Conservation (phyloP, 2,329 filamentous ascomycete species). For the Phaeosphaeria sp. region DNA sequence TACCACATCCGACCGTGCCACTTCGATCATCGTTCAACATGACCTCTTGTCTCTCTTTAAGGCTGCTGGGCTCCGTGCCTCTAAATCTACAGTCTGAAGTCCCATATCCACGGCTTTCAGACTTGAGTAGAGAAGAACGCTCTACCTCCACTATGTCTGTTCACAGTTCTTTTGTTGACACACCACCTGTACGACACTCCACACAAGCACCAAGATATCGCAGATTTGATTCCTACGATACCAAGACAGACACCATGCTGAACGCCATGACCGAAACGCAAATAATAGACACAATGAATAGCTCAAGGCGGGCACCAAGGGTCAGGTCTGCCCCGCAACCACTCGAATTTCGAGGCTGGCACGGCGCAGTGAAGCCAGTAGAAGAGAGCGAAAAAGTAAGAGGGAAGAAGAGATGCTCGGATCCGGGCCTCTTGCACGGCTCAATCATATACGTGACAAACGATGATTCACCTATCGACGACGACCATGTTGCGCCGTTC, state of each 20-base stretch:
- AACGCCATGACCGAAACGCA: background rate
- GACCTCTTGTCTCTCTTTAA: background rate
- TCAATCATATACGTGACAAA: background rate
- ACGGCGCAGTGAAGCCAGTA: background rate
- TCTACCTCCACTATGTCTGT: background rate
- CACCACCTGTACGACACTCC: background rate
- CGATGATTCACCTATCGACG: background rate
- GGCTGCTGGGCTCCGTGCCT: background rate
- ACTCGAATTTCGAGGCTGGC: background rate
- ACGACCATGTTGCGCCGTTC: background rate
- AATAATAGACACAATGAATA: background rate
- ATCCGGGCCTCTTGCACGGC: background rate
- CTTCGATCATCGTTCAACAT: background rate
- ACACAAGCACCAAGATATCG: background rate
- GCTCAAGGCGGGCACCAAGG: background rate
- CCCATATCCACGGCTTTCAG: background rate
- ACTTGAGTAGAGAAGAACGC: background rate
- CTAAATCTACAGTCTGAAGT: background rate
- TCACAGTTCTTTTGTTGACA: background rate
- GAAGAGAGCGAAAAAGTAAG: background rate
- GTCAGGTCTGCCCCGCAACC: background rate
- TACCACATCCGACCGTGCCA: background rate
- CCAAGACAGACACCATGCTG: background rate
- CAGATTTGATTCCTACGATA: background rate
- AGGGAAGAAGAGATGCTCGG: background rate